These are phyloP conservation scores for Nigrospora osmanthi DNA, from an alignment of 2,329 filamentous ascomycete species.

Conservation along the genomic window DNA sequence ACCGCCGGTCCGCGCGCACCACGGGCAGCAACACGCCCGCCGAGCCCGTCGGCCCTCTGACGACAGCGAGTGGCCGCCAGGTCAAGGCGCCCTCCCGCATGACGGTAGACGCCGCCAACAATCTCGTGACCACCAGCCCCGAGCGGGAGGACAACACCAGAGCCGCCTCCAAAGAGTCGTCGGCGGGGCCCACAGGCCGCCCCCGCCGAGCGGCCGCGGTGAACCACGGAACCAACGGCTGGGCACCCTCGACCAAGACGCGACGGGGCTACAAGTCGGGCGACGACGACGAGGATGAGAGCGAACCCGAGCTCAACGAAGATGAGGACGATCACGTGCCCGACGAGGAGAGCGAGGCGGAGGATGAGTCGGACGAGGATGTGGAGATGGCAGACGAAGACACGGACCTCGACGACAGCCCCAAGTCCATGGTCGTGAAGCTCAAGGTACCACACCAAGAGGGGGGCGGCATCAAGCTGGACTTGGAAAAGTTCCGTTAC, in stretches of 20 bases:
- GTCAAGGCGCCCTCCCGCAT: conserved; percentile 61
- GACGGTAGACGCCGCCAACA: conserved; percentile 50
- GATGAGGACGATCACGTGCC: conserved; percentile 66
- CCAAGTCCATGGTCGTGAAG: conserved; percentile 66
- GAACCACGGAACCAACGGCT: conserved; percentile 42
- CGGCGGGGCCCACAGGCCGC: conserved; percentile 36
- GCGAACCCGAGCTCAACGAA: conserved; percentile 44
- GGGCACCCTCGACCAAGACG: conserved; percentile 25
- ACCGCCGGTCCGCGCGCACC: conserved; percentile 65
- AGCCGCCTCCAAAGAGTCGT: conserved; percentile 27
- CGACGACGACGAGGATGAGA: conserved; percentile 36
- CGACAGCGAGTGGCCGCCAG: conserved; percentile 84
- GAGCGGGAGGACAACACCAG: conserved; percentile 10
- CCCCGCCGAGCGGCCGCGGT: conserved; percentile 43
- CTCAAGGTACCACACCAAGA: conserved; percentile 42
- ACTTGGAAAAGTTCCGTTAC: conserved; percentile 21
- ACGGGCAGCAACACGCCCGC: conserved; percentile 66
- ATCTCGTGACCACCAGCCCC: conserved; percentile 34
- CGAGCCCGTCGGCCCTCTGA: conserved; percentile 52
- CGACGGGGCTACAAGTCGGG: conserved; percentile 45
- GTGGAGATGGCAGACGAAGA: conserved; percentile 46
- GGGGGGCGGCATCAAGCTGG: conserved; percentile 18
- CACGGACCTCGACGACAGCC: conserved; percentile 35
- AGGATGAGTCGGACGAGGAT: conserved; percentile 50
- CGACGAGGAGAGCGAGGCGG: conserved; percentile 48